Conservation (phyloP, 495 filamentous ascomycete species). For the Parathielavia appendiculata region DNA sequence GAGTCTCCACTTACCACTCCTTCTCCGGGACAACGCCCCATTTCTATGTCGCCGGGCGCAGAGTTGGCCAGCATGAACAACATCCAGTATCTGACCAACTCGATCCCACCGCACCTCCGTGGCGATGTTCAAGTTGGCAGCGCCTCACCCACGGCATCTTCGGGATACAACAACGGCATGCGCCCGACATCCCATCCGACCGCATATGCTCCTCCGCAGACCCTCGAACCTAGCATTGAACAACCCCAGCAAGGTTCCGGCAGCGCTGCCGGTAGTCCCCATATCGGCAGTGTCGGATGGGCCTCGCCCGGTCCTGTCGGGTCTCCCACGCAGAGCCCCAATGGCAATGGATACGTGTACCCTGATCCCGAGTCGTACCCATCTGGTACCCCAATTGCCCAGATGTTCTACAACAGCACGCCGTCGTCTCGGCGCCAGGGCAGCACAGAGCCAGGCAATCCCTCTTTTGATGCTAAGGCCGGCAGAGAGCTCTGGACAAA, state of each 20-base stretch:
- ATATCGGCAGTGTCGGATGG: constrained; percentile 69
- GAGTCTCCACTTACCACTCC: constrained; percentile 82
- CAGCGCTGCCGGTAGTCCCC: constrained; percentile 65
- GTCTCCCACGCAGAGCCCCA: constrained; percentile 57
- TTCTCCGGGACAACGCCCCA: constrained; percentile 69
- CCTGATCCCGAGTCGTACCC: constrained; percentile 61
- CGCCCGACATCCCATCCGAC: constrained; percentile 71
- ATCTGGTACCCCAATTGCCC: constrained; percentile 51
- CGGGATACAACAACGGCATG: constrained; percentile 56
- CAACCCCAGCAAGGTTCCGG: constrained; percentile 57
- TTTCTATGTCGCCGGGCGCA: constrained; percentile 72
- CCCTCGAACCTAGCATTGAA: constrained; percentile 82
- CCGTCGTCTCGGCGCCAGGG: constrained; percentile 52
- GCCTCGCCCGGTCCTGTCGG: constrained; percentile 63
- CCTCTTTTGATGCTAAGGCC: constrained; percentile 48
- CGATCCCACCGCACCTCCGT: constrained; percentile 80
- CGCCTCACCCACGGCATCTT: constrained; percentile 57
- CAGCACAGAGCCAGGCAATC: constrained; percentile 62
- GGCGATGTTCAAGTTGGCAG: constrained; percentile 64
- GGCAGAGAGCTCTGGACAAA: constrained; percentile 40
- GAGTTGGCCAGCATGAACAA: constrained; percentile 69
- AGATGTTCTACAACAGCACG: constrained; percentile 62
- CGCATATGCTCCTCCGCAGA: constrained; percentile 73
- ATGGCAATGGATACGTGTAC: constrained; percentile 59
- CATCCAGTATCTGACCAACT: constrained; percentile 69